Evolutionary conservation across 805 yeast genomes (phyloP).

Genomic region (Nakazawaea siamensis): DNA sequence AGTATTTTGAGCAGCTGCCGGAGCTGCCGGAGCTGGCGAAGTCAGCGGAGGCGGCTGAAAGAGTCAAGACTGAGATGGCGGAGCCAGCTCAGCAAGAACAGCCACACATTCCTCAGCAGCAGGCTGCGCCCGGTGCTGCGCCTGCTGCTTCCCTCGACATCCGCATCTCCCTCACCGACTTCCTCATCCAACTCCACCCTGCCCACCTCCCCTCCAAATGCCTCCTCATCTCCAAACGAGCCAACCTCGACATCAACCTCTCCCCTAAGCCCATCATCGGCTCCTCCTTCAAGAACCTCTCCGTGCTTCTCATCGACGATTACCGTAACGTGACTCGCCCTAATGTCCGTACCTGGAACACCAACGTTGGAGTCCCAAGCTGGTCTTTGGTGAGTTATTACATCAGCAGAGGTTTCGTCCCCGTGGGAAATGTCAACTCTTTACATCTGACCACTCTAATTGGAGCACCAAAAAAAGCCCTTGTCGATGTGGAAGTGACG

Average conservation of each 20-base stretch:
- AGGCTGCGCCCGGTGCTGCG: too few species aligned
- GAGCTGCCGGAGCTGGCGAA: neutral
- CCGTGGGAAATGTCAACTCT: slow-evolving; percentile 38
- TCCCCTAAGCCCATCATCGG: too few species aligned
- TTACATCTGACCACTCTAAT: slow-evolving; percentile 29
- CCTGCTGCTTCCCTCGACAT: too few species aligned
- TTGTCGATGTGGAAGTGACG: too few species aligned
- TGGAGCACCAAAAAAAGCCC: too few species aligned
- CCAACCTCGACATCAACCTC: slow-evolving; percentile 20
- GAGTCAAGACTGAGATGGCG: too few species aligned
- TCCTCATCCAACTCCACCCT: slow-evolving; percentile 58
- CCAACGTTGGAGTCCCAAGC: slow-evolving; percentile 13
- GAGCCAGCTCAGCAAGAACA: too few species aligned
- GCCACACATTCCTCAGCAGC: too few species aligned
- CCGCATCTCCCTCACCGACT: slow-evolving; percentile 35
- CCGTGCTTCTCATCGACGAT: slow-evolving; percentile 62
- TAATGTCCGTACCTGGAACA: too few species aligned
- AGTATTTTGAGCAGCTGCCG: slow-evolving; percentile 25
- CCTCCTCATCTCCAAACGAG: slow-evolving; percentile 41
- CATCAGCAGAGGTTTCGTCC: slow-evolving; percentile 40
- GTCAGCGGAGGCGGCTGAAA: too few species aligned
- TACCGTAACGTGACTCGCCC: too few species aligned
- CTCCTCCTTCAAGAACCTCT: slow-evolving; percentile 40
- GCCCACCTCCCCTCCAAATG: slow-evolving; percentile 49
- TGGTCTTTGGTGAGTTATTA: slow-evolving; percentile 36